Percentiles rank a stretch among this genome's conserved stretches.
These are phyloP conservation scores for Coelastrella sp. DNA, from an alignment of 139 green algal species.

Conservation along the genomic window DNA sequence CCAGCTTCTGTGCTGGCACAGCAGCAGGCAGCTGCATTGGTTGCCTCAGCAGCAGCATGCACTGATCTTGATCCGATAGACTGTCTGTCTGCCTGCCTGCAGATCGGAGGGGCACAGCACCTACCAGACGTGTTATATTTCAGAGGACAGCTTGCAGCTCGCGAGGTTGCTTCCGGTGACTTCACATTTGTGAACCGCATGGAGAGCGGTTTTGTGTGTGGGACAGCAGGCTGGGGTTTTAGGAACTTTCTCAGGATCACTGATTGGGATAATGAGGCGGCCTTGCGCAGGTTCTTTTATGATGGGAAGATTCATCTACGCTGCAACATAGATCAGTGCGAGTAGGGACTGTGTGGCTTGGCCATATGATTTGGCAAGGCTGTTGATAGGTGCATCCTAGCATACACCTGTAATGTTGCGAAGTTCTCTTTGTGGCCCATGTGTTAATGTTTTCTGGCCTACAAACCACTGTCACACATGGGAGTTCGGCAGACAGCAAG, in stretches of 20 bases:
- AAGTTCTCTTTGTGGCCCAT: no score
- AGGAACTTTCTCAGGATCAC: conserved; percentile 41
- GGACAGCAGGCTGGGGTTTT: conserved; percentile 47
- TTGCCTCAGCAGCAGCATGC: no score
- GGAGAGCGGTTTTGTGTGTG: conserved; percentile 41
- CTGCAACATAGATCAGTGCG: conserved; percentile 42
- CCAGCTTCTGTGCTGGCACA: no score
- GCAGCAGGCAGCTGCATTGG: no score
- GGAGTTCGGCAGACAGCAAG: no score
- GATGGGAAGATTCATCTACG: conserved; percentile 45
- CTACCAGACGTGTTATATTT: conserved; percentile 47
- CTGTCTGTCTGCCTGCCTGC: background rate
- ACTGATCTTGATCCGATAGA: background rate
- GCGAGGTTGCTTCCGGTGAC: conserved; percentile 29
- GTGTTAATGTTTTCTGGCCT: no score
- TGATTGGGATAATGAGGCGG: conserved; percentile 34
- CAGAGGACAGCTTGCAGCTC: conserved; percentile 18
- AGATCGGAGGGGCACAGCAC: conserved; percentile 6
- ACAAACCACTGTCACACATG: no score
- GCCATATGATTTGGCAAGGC: no score
- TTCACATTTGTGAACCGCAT: conserved; percentile 42
- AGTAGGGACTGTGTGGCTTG: background rate
- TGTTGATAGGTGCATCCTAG: no score
- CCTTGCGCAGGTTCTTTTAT: conserved; percentile 36
- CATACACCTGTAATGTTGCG: no score